Base-by-base conservation (phyloP, 1,284 basidiomycete species). In the Apiotrichum mycotoxinovorans region DNA sequence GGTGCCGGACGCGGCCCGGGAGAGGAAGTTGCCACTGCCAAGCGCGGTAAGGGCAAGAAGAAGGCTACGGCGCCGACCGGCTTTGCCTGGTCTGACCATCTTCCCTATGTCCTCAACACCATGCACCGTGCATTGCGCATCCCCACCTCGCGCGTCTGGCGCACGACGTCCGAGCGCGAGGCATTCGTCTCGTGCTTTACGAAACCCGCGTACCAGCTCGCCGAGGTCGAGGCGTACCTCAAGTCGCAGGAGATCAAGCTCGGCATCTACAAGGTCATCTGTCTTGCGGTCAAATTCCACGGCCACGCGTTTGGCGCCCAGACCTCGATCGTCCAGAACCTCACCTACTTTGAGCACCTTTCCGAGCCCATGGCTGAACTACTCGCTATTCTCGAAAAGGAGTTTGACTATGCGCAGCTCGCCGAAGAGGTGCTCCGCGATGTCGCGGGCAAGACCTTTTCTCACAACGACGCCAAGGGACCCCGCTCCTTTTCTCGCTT, bases 291-390 rank as follows among this genome's bases (percentile, higher is more conserved):
- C 63, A 98, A 97, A 71, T 85, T 88, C 63, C 93, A 98, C 65
- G 85, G 84, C 1, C 94, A 98, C 66, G 82, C 84, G 1, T 85
- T 88, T 57, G 85, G 85, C 46, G 89, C 89, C 0, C 92, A 96
- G 69, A 94, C 91, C 54, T 85, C 84, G 60, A 91, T 98, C 75
- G 88, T 94, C 76, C 93, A 97, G 73, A 86, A 85, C 54, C 80
- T 98, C 15, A 92, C 95, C 60, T 96, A 95, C 76, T 91, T 87
- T 68, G 95, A 98, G 68, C 94, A 98, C 72, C 83, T 97, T 27
- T 85, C 89, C 0, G 94, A 98, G 70, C 87, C 89, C 0, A 90
- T 97, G 87, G 94, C 94, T 0, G 93, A 98, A 66, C 86, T 91
- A 37, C 82, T 98, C 10, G 82, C 84, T 30, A 79, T 88, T 43